Conservation (phyloP, 805 yeast species). For the Citeromyces matritensis region DNA sequence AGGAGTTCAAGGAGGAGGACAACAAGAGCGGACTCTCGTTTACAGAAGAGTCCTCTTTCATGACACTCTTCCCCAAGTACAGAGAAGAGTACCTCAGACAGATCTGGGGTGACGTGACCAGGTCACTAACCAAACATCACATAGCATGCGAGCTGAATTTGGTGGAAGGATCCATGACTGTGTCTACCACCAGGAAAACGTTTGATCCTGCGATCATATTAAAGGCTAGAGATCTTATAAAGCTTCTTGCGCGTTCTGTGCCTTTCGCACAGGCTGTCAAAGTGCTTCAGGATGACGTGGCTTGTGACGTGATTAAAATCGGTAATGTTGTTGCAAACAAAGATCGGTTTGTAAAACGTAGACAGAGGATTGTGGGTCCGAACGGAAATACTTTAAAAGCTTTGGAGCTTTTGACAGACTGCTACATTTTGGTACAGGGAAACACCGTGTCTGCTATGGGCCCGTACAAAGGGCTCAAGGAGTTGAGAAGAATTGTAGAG, state of each 20-base stretch:
- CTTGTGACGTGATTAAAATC: conserved; percentile 93
- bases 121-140: conserved; percentile 55
- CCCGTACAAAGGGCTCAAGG: conserved; percentile 84
- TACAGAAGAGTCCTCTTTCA: conserved; percentile 90
- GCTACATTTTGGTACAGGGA: conserved; percentile 94
- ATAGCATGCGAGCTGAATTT: conserved; percentile 77
- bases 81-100: conserved; percentile 82
- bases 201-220: conserved; percentile 88
- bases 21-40: conserved; percentile 78
- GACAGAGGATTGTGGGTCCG: conserved; percentile 95
- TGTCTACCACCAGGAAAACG: conserved; percentile 88
- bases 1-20: conserved; percentile 82
- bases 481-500: conserved; percentile 84
- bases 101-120: conserved; percentile 90
- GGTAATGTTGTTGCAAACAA: conserved; percentile 81
- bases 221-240: conserved; percentile 90
- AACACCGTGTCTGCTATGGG: conserved; percentile 97
- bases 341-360: conserved; percentile 86
- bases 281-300: conserved; percentile 80
- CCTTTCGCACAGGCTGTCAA: conserved; percentile 95
- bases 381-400: conserved; percentile 95
- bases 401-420: conserved; percentile 83
- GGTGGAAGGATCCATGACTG: conserved; percentile 96
- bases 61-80: conserved; percentile 92
- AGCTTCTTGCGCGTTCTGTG: conserved; percentile 86